Evolutionary conservation across 495 filamentous ascomycete species (phyloP), one percentile per base, ranked within the genome.

Genomic region (Penicillium angulare): DNA sequence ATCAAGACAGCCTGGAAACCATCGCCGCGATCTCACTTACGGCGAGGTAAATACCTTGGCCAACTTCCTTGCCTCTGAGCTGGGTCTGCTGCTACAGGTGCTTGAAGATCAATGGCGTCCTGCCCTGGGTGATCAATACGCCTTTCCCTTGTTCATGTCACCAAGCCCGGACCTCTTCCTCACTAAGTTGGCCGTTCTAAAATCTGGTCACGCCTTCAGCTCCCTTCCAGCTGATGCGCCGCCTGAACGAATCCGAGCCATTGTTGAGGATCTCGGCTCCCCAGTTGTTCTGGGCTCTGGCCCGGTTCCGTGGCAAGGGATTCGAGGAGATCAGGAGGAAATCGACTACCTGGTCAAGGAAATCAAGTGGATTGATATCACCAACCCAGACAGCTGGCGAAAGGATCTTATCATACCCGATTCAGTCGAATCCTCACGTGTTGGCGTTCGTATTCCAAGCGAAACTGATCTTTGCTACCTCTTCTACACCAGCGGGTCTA

Each of bases 401-500:
- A 26, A 8, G 39, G 34, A 38, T 38, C 20, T 15, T 18, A 38
- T 38, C 7, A 38, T 38, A 7, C 34, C 34, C 16, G 16, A 38
- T 18, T 18, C 34, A 3, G 15, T 20, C 2, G 16, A 3, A 20
- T 0, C 34, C 16, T 38, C 34, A 20, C 10, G 16, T 9, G 20
- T 2, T 20, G 34, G 16, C 34, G 16, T 38, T 38, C 34, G 34
- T 3, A 20, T 38, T 20, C 34, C 39, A 26, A 22, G 46, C 3
- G 39, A 53, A 34, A 49, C 55, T 24, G 77, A 88, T 50, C 60
- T 86, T 5, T 89, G 89, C 9, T 95, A 95, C 65, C 78, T 96
- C 26, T 84, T 95, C 72, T 96, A 92, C 58, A 96, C 90, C 1
- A 89, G 85, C 22, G 90, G 90, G 13, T 89, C 88, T 5, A 95